Evolutionary conservation across 2,329 filamentous ascomycete species (phyloP).

Genomic region (Talaromyces pinophilus): DNA sequence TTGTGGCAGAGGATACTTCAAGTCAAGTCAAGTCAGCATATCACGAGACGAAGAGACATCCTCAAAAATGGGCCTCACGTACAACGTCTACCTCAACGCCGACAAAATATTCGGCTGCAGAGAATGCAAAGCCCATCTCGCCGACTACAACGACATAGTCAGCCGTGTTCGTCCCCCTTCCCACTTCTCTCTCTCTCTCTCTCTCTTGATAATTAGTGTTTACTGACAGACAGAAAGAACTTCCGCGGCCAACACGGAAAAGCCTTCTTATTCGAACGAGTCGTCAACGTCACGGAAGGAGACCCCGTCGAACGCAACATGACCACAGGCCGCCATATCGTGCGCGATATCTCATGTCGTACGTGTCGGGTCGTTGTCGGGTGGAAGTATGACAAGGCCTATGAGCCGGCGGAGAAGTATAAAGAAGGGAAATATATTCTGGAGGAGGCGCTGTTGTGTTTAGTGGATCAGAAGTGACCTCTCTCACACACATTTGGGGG

Average conservation of each 20-base stretch:
- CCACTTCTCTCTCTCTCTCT: no score
- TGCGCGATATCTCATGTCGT: conserved; percentile 87
- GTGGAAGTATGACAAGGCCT: conserved; percentile 99
- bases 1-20: neutral
- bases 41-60: neutral
- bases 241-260: conserved; percentile 98
- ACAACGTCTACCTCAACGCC: conserved; percentile 87
- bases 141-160: conserved; percentile 94
- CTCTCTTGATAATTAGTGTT: neutral
- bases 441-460: conserved; percentile 84
- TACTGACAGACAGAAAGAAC: conserved; percentile 61
- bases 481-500: neutral
- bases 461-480: conserved; percentile 33
- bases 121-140: conserved; percentile 91
- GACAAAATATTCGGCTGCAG: conserved; percentile 91
- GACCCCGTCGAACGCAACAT: conserved; percentile 94
- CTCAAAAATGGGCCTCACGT: conserved; percentile 74
- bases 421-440: conserved; percentile 99
- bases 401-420: conserved; percentile 89
- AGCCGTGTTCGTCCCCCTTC: conserved; percentile 68
- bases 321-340: conserved; percentile 93
- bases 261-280: conserved; percentile 90
- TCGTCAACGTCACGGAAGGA: conserved; percentile 82
- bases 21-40: neutral
- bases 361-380: conserved; percentile 92